Evolutionary conservation across 495 filamentous ascomycete genomes (phyloP), one percentile per base, ranked within the genome.

Genomic region (Aspergillus haitiensis): DNA sequence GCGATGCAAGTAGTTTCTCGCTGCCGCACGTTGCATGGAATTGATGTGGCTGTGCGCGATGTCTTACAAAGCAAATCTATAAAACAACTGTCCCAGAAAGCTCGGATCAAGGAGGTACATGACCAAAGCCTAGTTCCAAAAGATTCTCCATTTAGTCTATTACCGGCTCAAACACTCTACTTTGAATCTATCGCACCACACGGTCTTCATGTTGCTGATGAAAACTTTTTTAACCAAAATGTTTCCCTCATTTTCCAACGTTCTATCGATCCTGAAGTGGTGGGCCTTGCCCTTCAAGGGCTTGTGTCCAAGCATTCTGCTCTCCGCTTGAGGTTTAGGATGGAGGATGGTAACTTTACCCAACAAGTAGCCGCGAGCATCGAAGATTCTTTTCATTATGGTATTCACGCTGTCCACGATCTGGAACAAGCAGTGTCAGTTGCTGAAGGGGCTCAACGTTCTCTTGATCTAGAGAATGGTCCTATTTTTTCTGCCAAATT

Each of bases 1-100:
- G 82, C 84, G 7, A 87, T 87, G 80, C 81, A 82, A 70, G 63
- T 86, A 2, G 80, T 66, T 6, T 68, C 69, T 4, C 59, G 58
- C 21, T 64, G 64, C 51, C 63, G 65, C 16, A 12, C 50, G 16
- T 31, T 63, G 11, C 47, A 59, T 34, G 62, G 63, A 8, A 59
- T 70, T 13, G 33, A 49, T 21, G 46, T 67, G 5, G 67, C 62
- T 1, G 62, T 70, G 7, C 50, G 58, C 21, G 66, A 74, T 35
- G 67, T 70, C 35, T 78, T 82, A 33, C 56, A 59, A 46, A 21
- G 56, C 47, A 37, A 59, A 1, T 59, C 56, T 0, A 59, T 59
- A n/a, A 21, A 37, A 7, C 56, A 59, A n/a, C 39, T 59, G 0
- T 48, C 56, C 5, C 32, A 35, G 27, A 59, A 59, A 16, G 56